phyloP scores from a whole-genome alignment of 1,284 basidiomycete species.

The Anthracocystis walkeri region DNA sequence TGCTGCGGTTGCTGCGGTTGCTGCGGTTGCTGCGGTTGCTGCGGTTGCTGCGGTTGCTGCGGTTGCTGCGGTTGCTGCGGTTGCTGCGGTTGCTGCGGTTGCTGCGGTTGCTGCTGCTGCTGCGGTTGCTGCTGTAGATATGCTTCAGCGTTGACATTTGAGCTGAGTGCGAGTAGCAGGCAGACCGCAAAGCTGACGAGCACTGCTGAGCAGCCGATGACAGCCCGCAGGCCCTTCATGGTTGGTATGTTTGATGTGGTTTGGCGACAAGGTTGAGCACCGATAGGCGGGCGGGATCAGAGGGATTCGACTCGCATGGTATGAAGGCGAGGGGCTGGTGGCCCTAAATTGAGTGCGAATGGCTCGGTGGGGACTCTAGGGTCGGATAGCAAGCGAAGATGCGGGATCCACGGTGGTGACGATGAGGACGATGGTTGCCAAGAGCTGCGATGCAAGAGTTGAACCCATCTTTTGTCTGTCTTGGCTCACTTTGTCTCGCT shows the following conservation, averaged over 20 bases:
- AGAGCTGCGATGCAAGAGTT: not conserved
- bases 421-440: no score
- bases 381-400: not conserved
- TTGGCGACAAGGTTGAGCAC: not conserved
- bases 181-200: conserved; percentile 15
- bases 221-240: conserved; percentile 16
- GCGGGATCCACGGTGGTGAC: not conserved
- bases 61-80: not conserved
- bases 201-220: conserved; percentile 9
- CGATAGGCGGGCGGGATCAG: conserved; percentile 1
- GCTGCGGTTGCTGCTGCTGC: conserved; percentile 11
- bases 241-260: not conserved
- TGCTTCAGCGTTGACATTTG: conserved; percentile 4
- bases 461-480: no score
- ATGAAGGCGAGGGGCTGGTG: not conserved
- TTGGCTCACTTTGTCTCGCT: no score
- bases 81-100: conserved; percentile 1
- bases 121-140: conserved; percentile 2
- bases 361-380: no score
- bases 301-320: conserved; percentile 9
- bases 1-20: not conserved
- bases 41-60: not conserved
- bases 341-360: not conserved
- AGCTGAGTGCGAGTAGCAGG: conserved; percentile 19
- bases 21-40: not conserved